Base-by-base conservation (phyloP, 1,284 basidiomycete genomes). In the Cryptococcus neoformans region DNA sequence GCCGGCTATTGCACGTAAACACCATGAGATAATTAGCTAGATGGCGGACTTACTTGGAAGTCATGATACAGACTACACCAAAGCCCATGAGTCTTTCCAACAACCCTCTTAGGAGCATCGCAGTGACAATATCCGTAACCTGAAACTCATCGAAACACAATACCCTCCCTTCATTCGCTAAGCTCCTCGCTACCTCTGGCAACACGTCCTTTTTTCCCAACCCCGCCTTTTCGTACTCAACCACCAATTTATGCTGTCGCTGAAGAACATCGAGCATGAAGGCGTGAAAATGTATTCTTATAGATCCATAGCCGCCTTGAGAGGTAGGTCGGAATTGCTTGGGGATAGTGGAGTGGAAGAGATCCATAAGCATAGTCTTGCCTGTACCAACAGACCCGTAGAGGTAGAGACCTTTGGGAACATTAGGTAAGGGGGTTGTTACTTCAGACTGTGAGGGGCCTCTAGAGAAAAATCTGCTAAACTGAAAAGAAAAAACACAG, bases 231-330 rank as follows among this genome's bases (percentile, higher is more conserved):
- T 57, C 65, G 54, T 74, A 76, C 47, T 62, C 84, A 2, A 85
- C 85, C 67, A 96, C 93, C 5, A 95, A 80, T 38, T 59, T 59
- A 55, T 76, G 74, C 54, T 74, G 73, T 9, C 93, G 86, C 72
- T 95, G 95, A 74, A 98, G 91, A 28, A 97, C 93, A 70, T 99
- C 95, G 62, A 98, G 88, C 96, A 99, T 99, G 81, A 99, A 99
- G 0, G 90, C 88, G 71, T 96, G 92, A 72, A 99, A 99, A 77
- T 99, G 95, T 16, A 97, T 90, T 40, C 95, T 83, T 42, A 88
- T 88, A 72, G 91, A 92, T 58, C 73, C 73, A 56, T 70, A 74
- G 51, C 67, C 63, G 5, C 63, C 64, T 16, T 58, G 53, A n/a
- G 57, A 57, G 10, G 83, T 64, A 11, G 62, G 51, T 40, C 66